Percentiles rank a stretch among this genome's conserved stretches.
Evolutionary conservation across 2,329 filamentous ascomycete species (phyloP).

Genomic region (Monilinia fructigena): DNA sequence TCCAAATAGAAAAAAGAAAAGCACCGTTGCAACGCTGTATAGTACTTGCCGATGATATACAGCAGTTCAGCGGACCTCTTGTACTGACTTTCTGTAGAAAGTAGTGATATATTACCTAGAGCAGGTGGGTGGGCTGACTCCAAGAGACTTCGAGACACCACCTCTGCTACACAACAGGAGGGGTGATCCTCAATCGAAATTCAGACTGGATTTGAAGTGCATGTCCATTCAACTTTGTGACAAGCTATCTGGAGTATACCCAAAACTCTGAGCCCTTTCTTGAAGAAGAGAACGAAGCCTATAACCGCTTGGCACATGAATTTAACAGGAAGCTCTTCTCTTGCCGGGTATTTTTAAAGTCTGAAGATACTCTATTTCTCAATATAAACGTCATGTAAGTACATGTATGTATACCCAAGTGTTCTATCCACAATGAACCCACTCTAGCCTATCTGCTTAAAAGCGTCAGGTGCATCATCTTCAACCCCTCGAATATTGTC

Average conservation of each 20-base stretch:
- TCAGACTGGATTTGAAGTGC: constrained; percentile 2
- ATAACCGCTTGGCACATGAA: constrained; percentile 17
- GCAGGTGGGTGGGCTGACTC: constrained; percentile 19
- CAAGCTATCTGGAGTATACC: neutral
- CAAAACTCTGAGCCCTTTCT: neutral
- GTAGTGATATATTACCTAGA: constrained; percentile 15
- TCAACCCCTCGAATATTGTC: neutral
- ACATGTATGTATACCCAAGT: constrained; percentile 24
- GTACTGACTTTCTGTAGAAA: constrained; percentile 6
- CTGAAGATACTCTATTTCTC: constrained; percentile 3
- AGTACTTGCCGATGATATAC: constrained; percentile 11
- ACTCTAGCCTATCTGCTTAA: neutral
- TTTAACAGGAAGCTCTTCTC: constrained; percentile 6
- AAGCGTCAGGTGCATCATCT: constrained; percentile 18
- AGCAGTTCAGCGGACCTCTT: constrained; percentile 18
- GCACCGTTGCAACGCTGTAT: constrained; percentile 9
- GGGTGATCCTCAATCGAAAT: constrained; percentile 16
- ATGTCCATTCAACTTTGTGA: constrained; percentile 5
- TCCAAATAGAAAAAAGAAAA: neutral
- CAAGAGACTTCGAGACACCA: constrained; percentile 16
- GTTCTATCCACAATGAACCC: constrained; percentile 13
- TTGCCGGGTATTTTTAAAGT: constrained; percentile 4
- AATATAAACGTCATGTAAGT: constrained; percentile 2
- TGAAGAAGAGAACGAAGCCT: neutral
- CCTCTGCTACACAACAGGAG: constrained; percentile 21